phyloP scores from a whole-genome alignment of 192 early-diverging fungal species.

The Coemansia pectinata region DNA sequence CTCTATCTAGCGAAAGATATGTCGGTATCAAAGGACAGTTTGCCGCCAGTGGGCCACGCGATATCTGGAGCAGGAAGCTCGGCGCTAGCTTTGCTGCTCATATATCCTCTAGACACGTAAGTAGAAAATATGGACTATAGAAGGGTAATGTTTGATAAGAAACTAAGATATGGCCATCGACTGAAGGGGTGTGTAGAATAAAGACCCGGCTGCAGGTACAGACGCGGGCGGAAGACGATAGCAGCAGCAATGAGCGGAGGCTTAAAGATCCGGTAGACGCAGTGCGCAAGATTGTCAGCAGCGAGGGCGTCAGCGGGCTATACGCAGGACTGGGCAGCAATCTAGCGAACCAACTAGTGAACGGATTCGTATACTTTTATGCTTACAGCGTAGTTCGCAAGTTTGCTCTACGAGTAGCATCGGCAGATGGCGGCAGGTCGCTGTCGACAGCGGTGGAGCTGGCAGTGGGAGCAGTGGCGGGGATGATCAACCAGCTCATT shows the following conservation, averaged over 20 bases:
- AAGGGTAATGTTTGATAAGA: background rate
- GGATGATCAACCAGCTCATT: constrained; percentile 82
- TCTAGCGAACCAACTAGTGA: constrained; percentile 73
- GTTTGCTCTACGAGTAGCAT: constrained; percentile 25
- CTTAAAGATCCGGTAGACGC: constrained; percentile 75
- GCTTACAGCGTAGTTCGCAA: constrained; percentile 75
- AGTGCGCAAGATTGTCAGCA: constrained; percentile 75
- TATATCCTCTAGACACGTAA: constrained; percentile 91
- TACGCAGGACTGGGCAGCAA: constrained; percentile 87
- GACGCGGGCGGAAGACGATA: constrained; percentile 53
- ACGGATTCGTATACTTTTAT: constrained; percentile 87
- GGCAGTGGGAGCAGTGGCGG: constrained; percentile 84
- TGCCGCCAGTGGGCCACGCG: constrained; percentile 90
- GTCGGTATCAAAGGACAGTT: constrained; percentile 35
- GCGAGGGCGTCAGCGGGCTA: constrained; percentile 83
- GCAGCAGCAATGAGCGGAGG: constrained; percentile 24
- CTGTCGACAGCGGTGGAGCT: constrained; percentile 88
- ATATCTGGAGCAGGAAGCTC: constrained; percentile 89
- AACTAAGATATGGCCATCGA: background rate
- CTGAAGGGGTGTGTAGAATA: constrained; percentile 59
- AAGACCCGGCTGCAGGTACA: constrained; percentile 99
- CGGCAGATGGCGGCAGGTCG: constrained; percentile 35
- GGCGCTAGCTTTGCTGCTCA: constrained; percentile 84
- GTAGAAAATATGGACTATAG: background rate
- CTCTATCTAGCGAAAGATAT: background rate